Conservation (phyloP, 805 yeast genomes). For the Spathaspora boniae region DNA sequence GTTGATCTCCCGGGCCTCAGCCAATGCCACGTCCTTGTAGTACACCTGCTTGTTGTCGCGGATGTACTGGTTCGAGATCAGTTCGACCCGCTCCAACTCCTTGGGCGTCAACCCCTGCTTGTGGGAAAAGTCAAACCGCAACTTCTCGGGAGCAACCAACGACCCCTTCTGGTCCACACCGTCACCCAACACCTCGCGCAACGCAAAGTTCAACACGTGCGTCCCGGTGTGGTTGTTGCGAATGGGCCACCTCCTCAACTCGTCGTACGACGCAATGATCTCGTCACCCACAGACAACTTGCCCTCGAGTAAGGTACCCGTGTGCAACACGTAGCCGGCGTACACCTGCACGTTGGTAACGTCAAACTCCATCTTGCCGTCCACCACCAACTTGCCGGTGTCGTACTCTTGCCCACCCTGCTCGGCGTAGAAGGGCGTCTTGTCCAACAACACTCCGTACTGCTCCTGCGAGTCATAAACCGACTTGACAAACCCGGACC, state of each 20-base stretch:
- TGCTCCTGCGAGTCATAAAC: slow-evolving; percentile 41
- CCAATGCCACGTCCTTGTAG: slow-evolving; percentile 77
- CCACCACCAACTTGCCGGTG: slow-evolving; percentile 88
- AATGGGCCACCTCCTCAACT: slow-evolving; percentile 91
- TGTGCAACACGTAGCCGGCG: slow-evolving; percentile 94
- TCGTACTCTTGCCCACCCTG: slow-evolving; percentile 99
- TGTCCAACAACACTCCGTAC: slow-evolving; percentile 79
- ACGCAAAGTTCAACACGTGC: slow-evolving; percentile 85
- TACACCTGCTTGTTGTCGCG: slow-evolving; percentile 69
- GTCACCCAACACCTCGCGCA: slow-evolving; percentile 82
- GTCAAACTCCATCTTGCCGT: slow-evolving; percentile 80
- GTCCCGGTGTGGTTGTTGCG: slow-evolving; percentile 99
- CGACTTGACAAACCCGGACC: slow-evolving; percentile 54
- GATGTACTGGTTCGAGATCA: slow-evolving; percentile 67
- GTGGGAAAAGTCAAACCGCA: slow-evolving; percentile 95
- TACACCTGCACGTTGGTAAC: slow-evolving; percentile 90
- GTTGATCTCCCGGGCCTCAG: slow-evolving; percentile 65
- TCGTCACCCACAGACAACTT: slow-evolving; percentile 59
- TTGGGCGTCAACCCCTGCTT: slow-evolving; percentile 73
- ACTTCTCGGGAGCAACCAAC: slow-evolving; percentile 88
- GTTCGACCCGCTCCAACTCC: slow-evolving; percentile 76
- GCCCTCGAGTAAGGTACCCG: slow-evolving; percentile 84
- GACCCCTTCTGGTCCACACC: slow-evolving; percentile 96
- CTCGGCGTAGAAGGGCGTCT: slow-evolving; percentile 95
- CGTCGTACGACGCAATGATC: slow-evolving; percentile 86